Conservation (phyloP, 805 yeast genomes). For the Wickerhamiella occidentalis region DNA sequence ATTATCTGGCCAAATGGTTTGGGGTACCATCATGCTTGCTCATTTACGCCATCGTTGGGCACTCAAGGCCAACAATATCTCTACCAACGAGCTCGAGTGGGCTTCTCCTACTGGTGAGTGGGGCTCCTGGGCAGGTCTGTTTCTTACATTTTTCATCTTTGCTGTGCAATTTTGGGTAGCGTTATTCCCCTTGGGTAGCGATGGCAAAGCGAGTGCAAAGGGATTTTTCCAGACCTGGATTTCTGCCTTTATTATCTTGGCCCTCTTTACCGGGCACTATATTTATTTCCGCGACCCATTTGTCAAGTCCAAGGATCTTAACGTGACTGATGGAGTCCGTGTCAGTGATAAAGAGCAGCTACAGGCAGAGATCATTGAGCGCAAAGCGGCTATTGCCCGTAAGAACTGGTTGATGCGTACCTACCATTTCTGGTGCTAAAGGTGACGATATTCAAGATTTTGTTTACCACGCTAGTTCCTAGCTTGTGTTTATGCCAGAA, state of each 20-base stretch:
- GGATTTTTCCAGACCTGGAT: constrained; percentile 44
- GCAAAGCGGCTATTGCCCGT: constrained; percentile 37
- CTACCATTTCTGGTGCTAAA: constrained; percentile 45
- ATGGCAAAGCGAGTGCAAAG: constrained; percentile 25
- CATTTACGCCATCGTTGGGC: constrained; percentile 60
- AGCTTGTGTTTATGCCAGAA: too few relatives aligned
- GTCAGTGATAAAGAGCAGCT: constrained; percentile 15
- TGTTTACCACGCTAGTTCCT: too few relatives aligned
- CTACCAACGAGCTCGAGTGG: constrained; percentile 55
- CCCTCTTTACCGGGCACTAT: constrained; percentile 13
- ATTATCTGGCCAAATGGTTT: constrained; percentile 61
- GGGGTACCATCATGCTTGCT: constrained; percentile 62
- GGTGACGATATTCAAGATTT: too few relatives aligned
- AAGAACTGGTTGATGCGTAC: constrained; percentile 38
- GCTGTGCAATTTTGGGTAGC: constrained; percentile 78
- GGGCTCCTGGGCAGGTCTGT: constrained; percentile 55
- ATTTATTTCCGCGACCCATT: constrained; percentile 15
- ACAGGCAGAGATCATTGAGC: constrained; percentile 46
- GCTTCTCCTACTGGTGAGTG: constrained; percentile 52
- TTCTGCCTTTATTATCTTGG: constrained; percentile 30
- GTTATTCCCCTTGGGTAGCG: constrained; percentile 51
- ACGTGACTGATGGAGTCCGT: constrained; percentile 18
- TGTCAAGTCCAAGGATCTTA: constrained; percentile 15
- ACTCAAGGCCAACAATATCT: constrained; percentile 51
- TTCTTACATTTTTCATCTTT: constrained; percentile 47